These are phyloP conservation scores for Torulaspora gathmanii DNA, from an alignment of 805 yeast species.

Conservation along the genomic window DNA sequence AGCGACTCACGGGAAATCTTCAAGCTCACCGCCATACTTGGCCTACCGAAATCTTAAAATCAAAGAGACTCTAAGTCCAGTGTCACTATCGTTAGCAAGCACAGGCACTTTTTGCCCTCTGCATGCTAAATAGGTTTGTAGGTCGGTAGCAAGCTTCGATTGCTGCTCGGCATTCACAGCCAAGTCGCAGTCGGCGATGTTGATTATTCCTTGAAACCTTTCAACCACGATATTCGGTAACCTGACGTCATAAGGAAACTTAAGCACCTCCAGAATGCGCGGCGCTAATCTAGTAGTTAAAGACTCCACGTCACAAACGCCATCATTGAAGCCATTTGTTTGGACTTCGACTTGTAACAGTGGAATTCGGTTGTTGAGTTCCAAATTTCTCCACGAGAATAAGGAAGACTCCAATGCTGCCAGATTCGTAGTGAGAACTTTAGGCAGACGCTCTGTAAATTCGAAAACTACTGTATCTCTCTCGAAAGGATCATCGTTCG, in stretches of 20 bases:
- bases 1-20: too few species aligned
- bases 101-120: conserved; percentile 7
- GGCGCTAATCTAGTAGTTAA: conserved; percentile 1
- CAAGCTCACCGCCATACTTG: neutral
- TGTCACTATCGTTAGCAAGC: neutral
- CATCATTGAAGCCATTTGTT: neutral
- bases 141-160: conserved; percentile 2
- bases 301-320: neutral
- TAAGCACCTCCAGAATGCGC: conserved; percentile 9
- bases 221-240: conserved; percentile 13
- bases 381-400: conserved; percentile 10
- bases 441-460: conserved; percentile 9
- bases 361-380: conserved; percentile 5
- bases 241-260: conserved; percentile 15
- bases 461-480: conserved; percentile 13
- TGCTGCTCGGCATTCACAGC: neutral
- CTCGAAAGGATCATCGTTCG: conserved; percentile 6
- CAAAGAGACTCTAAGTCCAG: conserved; percentile 5
- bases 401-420: conserved; percentile 12
- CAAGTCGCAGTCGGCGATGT: neutral
- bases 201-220: conserved; percentile 12
- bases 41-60: conserved; percentile 1
- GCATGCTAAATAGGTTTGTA: conserved; percentile 11
- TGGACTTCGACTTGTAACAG: conserved; percentile 11
- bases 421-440: conserved; percentile 15